phyloP scores from a whole-genome alignment of 2,329 filamentous ascomycete genomes.

The Fusarium nodosum region DNA sequence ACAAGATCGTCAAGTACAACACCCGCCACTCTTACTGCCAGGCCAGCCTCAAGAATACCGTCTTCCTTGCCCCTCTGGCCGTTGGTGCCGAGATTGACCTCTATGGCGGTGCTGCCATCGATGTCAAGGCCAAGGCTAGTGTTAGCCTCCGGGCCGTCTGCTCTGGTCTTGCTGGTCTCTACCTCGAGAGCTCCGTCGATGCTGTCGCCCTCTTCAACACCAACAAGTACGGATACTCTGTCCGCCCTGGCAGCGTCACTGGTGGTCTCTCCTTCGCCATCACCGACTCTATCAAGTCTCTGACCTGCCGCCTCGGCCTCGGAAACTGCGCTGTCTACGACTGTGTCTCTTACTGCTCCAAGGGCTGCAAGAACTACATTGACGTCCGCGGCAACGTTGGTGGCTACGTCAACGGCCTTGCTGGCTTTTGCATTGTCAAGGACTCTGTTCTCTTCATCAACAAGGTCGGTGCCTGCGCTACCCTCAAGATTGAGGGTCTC shows the following conservation, averaged over 20 bases:
- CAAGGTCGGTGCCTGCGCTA: slow-evolving; percentile 47
- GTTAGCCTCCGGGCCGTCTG: slow-evolving; percentile 52
- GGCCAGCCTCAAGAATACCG: slow-evolving; percentile 52
- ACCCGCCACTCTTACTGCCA: slow-evolving; percentile 55
- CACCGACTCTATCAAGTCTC: slow-evolving; percentile 43
- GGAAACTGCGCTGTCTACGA: slow-evolving; percentile 53
- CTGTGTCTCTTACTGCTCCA: slow-evolving; percentile 56
- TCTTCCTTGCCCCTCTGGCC: slow-evolving; percentile 52
- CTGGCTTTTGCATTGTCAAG: slow-evolving; percentile 53
- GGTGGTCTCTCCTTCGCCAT: slow-evolving; percentile 47
- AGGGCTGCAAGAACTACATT: slow-evolving; percentile 57
- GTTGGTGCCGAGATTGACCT: slow-evolving; percentile 50
- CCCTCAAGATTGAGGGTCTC: slow-evolving; percentile 50
- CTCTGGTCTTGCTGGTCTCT: slow-evolving; percentile 53
- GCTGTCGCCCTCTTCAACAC: slow-evolving; percentile 58
- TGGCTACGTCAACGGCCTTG: slow-evolving; percentile 49
- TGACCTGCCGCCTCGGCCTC: slow-evolving; percentile 52
- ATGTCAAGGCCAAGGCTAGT: slow-evolving; percentile 49
- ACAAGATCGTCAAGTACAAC: slow-evolving; percentile 55
- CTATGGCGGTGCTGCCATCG: slow-evolving; percentile 43
- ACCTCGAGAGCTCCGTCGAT: slow-evolving; percentile 50
- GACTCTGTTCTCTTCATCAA: slow-evolving; percentile 50
- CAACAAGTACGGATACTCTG: slow-evolving; percentile 51
- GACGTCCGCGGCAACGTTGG: slow-evolving; percentile 52
- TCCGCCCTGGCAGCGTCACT: slow-evolving; percentile 47